Percentiles rank a stretch among this genome's conserved stretches.
Evolutionary conservation across 208 protist genomes (phyloP).

Genomic region (Trypanosoma platydactyli): DNA sequence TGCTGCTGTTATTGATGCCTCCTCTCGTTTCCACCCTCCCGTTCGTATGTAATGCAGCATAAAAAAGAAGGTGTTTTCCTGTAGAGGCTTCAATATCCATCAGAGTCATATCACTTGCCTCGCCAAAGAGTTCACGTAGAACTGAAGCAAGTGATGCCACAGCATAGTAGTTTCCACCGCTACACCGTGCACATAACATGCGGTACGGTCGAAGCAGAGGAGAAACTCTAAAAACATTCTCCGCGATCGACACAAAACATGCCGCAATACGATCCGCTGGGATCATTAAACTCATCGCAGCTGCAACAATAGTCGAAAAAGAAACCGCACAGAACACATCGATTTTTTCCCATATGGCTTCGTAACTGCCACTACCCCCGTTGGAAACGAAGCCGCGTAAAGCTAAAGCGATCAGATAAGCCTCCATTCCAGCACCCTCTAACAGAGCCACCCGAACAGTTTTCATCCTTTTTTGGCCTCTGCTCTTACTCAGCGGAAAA

Average conservation of each 20-base stretch:
- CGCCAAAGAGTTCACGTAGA: conserved; percentile 4
- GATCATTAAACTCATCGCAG: neutral
- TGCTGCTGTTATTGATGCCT: too few species aligned
- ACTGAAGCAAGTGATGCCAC: neutral
- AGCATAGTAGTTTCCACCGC: conserved; percentile 4
- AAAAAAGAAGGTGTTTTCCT: conserved; percentile 13
- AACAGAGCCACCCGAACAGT: neutral
- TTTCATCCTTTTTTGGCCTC: neutral
- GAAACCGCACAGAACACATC: conserved; percentile 13
- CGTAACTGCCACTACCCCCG: neutral
- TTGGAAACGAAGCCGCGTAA: neutral
- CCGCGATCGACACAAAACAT: conserved; percentile 8
- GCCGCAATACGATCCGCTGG: conserved; percentile 1
- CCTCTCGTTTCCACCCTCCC: too few species aligned
- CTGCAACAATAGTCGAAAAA: conserved; percentile 8
- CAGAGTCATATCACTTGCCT: conserved; percentile 6
- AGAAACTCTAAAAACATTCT: neutral
- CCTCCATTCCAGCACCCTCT: conserved; percentile 7
- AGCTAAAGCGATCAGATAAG: neutral
- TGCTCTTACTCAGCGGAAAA: neutral
- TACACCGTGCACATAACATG: neutral
- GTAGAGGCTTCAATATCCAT: neutral
- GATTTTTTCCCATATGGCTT: neutral
- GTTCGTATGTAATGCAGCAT: neutral
- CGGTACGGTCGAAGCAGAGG: neutral